Conservation (phyloP, 2,329 filamentous ascomycete genomes). For the Rutstroemia sp. region DNA sequence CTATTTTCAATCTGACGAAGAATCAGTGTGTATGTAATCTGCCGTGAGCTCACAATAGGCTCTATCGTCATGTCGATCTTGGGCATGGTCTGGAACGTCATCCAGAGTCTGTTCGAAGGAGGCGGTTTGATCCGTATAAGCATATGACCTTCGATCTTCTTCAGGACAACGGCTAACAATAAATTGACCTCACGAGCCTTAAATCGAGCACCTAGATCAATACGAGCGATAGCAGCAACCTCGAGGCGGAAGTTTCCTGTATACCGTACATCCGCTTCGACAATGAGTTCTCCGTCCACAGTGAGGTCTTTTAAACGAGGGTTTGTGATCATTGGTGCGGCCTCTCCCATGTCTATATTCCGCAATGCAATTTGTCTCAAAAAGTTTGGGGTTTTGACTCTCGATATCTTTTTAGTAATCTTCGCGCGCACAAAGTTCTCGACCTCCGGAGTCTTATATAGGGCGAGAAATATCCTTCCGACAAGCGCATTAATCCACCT, state of each 20-base stretch:
- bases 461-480: constrained; percentile 76
- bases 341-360: constrained; percentile 77
- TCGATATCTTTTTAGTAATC: constrained; percentile 91
- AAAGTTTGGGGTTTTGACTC: constrained; percentile 86
- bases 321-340: constrained; percentile 83
- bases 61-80: constrained; percentile 93
- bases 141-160: constrained; percentile 77
- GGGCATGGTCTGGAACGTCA: constrained; percentile 88
- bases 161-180: constrained; percentile 76
- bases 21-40: constrained; percentile 92
- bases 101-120: constrained; percentile 93
- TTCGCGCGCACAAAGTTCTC: constrained; percentile 75
- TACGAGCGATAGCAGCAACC: constrained; percentile 84
- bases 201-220: constrained; percentile 83
- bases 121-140: constrained; percentile 87
- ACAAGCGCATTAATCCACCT: constrained; percentile 91
- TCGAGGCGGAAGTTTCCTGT: constrained; percentile 84
- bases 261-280: constrained; percentile 84
- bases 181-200: constrained; percentile 87
- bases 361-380: constrained; percentile 78
- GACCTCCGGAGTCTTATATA: constrained; percentile 79
- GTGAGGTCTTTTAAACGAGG: constrained; percentile 82
- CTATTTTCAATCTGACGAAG: constrained; percentile 88
- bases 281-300: constrained; percentile 80
- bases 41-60: constrained; percentile 87